These are phyloP conservation scores for Phytopythium montanum DNA, from an alignment of 352 stramenopile species.

Conservation along the genomic window DNA sequence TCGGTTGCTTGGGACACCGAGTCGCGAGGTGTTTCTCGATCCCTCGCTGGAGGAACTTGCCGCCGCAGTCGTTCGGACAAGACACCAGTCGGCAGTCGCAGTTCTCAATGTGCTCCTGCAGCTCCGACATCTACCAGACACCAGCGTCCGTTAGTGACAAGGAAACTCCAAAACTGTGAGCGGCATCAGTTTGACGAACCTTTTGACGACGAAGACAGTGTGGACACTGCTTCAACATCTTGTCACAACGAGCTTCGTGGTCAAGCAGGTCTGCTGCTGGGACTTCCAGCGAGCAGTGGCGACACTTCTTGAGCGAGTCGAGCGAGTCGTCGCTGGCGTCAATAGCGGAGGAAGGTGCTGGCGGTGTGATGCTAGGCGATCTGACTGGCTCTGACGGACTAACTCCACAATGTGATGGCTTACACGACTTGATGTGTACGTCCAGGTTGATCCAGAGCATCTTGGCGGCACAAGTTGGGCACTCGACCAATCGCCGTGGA, in stretches of 20 bases:
- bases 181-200: conserved; percentile 13
- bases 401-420: background rate
- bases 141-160: no score
- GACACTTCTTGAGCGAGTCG: conserved; percentile 51
- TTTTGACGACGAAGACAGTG: conserved; percentile 80
- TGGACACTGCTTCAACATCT: conserved; percentile 80
- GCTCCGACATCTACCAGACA: conserved; percentile 41
- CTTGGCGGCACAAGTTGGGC: conserved; percentile 30
- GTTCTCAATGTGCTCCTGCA: conserved; percentile 80
- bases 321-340: background rate
- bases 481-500: conserved; percentile 45
- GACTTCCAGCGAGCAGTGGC: conserved; percentile 53
- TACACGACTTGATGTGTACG: conserved; percentile 30
- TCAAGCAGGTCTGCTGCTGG: conserved; percentile 43
- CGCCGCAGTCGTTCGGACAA: conserved; percentile 72
- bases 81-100: conserved; percentile 77
- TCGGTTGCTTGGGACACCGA: conserved; percentile 48
- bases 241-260: conserved; percentile 74
- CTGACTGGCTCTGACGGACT: background rate
- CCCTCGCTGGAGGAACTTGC: conserved; percentile 75
- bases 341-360: background rate
- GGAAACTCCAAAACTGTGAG: no score
- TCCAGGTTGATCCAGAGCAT: conserved; percentile 44
- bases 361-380: background rate
- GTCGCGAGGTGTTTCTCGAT: conserved; percentile 74